Evolutionary conservation across 2,329 filamentous ascomycete species (phyloP).

Genomic region (Hymenoscyphus occultus): DNA sequence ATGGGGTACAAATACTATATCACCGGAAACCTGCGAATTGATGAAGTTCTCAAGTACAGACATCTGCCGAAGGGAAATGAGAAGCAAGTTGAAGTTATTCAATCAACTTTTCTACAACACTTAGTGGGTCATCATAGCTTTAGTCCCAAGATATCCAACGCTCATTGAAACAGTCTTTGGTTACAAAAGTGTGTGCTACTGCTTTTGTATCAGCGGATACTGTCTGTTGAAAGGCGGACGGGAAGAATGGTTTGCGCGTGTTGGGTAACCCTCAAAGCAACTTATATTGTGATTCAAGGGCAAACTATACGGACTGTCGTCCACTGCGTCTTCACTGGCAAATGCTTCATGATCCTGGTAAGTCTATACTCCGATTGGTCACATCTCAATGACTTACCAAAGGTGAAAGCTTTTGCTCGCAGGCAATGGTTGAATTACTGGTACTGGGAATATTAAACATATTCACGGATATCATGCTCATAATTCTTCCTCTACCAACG

Average conservation of each 20-base stretch:
- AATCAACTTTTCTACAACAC: conserved; percentile 26
- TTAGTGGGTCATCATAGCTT: conserved; percentile 28
- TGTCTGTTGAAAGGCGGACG: conserved; percentile 12
- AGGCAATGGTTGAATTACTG: conserved; percentile 15
- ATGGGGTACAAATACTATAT: conserved; percentile 40
- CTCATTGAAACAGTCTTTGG: conserved; percentile 18
- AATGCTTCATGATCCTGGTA: conserved; percentile 25
- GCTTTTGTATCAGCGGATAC: conserved; percentile 17
- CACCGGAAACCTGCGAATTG: conserved; percentile 23
- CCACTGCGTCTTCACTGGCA: conserved; percentile 24
- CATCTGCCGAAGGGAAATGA: conserved; percentile 38
- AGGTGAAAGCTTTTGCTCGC: conserved; percentile 13
- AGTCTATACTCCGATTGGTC: neutral
- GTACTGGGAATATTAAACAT: conserved; percentile 22
- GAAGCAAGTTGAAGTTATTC: conserved; percentile 37
- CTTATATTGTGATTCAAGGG: conserved; percentile 18
- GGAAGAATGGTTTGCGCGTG: conserved; percentile 16
- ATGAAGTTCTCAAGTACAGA: conserved; percentile 33
- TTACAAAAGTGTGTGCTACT: conserved; percentile 22
- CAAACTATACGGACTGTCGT: conserved; percentile 22
- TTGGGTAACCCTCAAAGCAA: conserved; percentile 18
- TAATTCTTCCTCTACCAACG: conserved; percentile 22
- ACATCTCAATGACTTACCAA: conserved; percentile 2
- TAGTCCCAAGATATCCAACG: neutral
- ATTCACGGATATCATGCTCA: conserved; percentile 26